Conservation (phyloP, 2,329 filamentous ascomycete genomes). For the Lasiodiplodia citricola region DNA sequence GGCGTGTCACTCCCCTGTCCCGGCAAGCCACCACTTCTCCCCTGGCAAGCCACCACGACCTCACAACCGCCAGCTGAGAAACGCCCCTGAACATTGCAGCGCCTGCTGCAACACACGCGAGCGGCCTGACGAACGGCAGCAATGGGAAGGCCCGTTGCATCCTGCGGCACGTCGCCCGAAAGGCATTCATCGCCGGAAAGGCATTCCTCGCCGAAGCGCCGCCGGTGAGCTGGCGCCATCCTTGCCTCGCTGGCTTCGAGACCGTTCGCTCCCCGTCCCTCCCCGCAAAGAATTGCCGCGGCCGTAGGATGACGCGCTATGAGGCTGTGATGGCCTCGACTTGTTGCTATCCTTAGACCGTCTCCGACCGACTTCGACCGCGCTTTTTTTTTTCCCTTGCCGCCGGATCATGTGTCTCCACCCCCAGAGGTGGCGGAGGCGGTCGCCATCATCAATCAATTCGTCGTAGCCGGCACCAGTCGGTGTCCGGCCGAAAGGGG, state of each 20-base stretch:
- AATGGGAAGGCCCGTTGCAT: neutral
- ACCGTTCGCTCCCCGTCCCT: neutral
- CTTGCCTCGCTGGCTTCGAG: conserved; percentile 1
- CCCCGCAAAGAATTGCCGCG: neutral
- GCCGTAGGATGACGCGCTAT: neutral
- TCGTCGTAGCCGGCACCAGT: neutral
- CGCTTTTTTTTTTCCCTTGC: neutral
- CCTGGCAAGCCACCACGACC: neutral
- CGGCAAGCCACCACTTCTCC: neutral
- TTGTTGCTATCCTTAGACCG: too few species aligned
- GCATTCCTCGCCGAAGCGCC: neutral
- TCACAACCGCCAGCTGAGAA: neutral
- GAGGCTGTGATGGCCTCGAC: conserved; percentile 2
- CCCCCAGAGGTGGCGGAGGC: neutral
- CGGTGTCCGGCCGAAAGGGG: neutral
- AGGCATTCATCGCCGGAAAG: too few species aligned
- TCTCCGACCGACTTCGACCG: too few species aligned
- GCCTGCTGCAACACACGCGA: neutral
- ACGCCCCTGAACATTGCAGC: neutral
- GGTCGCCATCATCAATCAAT: neutral
- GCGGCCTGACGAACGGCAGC: neutral
- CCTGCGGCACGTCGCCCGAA: neutral
- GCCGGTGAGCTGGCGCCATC: neutral
- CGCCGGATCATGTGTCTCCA: neutral
- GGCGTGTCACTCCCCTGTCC: conserved; percentile 10